phyloP scores from a whole-genome alignment of 108 stramenopile genomes.

The Pseudonitzschia multiseries region DNA sequence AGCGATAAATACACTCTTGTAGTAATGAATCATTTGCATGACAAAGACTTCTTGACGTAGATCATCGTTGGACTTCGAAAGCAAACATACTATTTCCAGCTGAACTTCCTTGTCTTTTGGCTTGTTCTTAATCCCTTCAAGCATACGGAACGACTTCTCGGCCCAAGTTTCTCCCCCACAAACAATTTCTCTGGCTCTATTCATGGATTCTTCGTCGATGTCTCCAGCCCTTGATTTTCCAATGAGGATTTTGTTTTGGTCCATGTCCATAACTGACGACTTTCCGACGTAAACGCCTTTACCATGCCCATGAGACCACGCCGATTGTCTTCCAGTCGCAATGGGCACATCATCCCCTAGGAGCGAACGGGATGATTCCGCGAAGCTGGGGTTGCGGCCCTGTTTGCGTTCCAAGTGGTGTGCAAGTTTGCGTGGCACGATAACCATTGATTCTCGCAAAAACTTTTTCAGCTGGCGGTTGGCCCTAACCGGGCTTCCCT shows the following conservation, averaged over 20 bases:
- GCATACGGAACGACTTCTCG: constrained; percentile 81
- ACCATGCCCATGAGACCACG: constrained; percentile 1
- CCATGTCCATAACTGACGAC: constrained; percentile 57
- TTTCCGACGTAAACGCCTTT: constrained; percentile 52
- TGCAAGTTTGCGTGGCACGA: constrained; percentile 62
- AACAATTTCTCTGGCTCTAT: constrained; percentile 67
- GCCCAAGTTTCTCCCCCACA: constrained; percentile 83
- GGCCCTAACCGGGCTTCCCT: constrained; percentile 34
- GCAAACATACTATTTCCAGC: constrained; percentile 69
- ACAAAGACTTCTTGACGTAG: constrained; percentile 96
- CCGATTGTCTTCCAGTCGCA: constrained; percentile 38
- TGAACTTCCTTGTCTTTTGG: constrained; percentile 43
- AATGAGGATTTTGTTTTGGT: constrained; percentile 49
- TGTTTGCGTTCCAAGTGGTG: constrained; percentile 48
- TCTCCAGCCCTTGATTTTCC: constrained; percentile 52
- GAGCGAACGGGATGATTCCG: neutral
- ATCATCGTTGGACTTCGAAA: constrained; percentile 98
- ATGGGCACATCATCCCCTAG: constrained; percentile 44
- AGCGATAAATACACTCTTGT: constrained; percentile 89
- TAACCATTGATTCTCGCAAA: constrained; percentile 48
- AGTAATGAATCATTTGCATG: constrained; percentile 97
- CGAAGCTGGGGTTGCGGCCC: constrained; percentile 7
- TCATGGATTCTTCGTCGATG: constrained; percentile 63
- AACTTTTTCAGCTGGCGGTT: constrained; percentile 46
- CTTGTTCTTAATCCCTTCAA: constrained; percentile 49